Conservation (phyloP, 805 yeast genomes). For the Nakazawaea anatomiae region DNA sequence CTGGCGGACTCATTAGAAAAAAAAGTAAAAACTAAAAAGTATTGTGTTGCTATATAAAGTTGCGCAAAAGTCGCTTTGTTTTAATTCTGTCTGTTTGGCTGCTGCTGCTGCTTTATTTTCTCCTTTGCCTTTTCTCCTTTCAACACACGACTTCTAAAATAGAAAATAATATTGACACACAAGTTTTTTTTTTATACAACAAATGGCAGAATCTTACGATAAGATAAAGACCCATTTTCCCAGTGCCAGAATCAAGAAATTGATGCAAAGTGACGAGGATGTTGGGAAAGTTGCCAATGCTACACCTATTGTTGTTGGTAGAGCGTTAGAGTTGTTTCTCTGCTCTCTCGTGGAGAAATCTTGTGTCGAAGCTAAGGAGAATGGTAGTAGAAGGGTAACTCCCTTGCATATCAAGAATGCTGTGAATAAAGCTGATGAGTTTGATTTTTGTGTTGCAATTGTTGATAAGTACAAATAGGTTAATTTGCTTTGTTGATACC, state of each 20-base stretch:
- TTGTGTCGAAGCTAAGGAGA: conserved; percentile 65
- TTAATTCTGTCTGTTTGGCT: neutral
- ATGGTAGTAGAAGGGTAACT: conserved; percentile 74
- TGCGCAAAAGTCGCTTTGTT: neutral
- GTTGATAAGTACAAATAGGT: conserved; percentile 45
- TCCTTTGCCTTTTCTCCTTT: neutral
- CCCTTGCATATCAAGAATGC: conserved; percentile 83
- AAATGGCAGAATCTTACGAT: conserved; percentile 27
- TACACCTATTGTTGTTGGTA: conserved; percentile 95
- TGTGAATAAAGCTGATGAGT: conserved; percentile 78
- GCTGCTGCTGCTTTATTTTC: neutral
- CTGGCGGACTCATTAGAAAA: neutral
- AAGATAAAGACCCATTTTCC: conserved; percentile 79
- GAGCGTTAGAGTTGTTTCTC: conserved; percentile 89
- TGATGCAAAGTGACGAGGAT: conserved; percentile 98
- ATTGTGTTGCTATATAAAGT: neutral
- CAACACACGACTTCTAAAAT: too few species aligned
- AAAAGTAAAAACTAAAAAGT: neutral
- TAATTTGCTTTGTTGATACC: neutral
- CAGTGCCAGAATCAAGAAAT: conserved; percentile 88
- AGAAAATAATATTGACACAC: neutral
- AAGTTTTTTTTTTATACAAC: conserved; percentile 1
- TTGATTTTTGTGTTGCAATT: conserved; percentile 84
- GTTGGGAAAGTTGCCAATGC: conserved; percentile 98
- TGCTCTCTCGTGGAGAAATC: conserved; percentile 84